A percentile compares a stretch with the other conserved stretches of the same genome.
Evolutionary conservation across 768 basidiomycete species (phyloP).

Genomic region (Galerina marginata): DNA sequence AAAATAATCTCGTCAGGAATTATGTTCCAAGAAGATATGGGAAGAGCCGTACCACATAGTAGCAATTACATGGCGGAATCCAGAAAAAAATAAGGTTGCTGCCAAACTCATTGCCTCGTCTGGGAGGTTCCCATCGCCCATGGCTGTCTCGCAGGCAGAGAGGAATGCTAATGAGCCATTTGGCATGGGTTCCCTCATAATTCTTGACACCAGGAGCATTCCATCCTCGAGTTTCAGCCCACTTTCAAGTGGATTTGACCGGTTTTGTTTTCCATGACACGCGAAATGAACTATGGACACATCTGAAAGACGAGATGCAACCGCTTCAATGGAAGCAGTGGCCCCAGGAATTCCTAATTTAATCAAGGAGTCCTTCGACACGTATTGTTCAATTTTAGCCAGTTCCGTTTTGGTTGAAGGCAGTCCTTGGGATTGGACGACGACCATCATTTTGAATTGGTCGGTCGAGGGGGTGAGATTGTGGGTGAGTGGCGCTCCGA

Average conservation of each 20-base stretch:
- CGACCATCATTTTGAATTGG: conserved; percentile 27
- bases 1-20: not conserved
- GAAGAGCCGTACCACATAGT: conserved; percentile 29
- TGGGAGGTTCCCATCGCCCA: conserved; percentile 23
- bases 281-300: conserved; percentile 35
- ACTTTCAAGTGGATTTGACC: conserved; percentile 30
- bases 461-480: conserved; percentile 1
- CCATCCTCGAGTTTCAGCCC: conserved; percentile 24
- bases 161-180: conserved; percentile 32
- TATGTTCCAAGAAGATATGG: not conserved
- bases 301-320: not conserved
- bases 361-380: conserved; percentile 15
- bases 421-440: conserved; percentile 13
- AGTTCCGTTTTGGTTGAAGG: conserved; percentile 12
- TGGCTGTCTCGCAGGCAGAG: conserved; percentile 38
- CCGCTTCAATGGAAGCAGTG: conserved; percentile 13
- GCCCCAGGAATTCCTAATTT: conserved; percentile 13
- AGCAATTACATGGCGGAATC: conserved; percentile 27
- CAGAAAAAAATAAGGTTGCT: conserved; percentile 27
- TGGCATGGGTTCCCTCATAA: conserved; percentile 24
- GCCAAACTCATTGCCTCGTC: conserved; percentile 33
- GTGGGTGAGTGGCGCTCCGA: conserved; percentile 10
- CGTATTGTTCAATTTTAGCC: conserved; percentile 14
- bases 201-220: conserved; percentile 18
- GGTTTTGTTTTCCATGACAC: conserved; percentile 34